Evolutionary conservation across 2,329 filamentous ascomycete genomes (phyloP), one percentile per base, ranked within the genome.

Genomic region (Metarhizium sp.): DNA sequence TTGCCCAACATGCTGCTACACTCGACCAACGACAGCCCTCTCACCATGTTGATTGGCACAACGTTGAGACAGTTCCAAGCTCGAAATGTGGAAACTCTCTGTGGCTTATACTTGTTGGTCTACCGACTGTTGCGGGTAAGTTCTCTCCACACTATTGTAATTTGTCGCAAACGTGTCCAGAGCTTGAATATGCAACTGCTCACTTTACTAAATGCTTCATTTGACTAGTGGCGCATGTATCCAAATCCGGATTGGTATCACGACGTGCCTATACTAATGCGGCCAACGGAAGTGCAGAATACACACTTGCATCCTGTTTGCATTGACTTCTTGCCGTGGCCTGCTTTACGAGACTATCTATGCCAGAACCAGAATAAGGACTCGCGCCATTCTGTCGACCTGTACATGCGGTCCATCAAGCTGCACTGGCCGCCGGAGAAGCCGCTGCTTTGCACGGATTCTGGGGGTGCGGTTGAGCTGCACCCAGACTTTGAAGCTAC

Each of bases 311-410:
- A 64, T 51, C 62, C 62, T 16, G 54, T 64, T 38, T 62, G 59
- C 55, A 60, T 64, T 6, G 62, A 64, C 40, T 64, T 61, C 52
- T 61, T 64, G 38, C 62, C 62, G 3, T 64, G 62, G 62, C 62
- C 62, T n/a, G 58, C 57, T 13, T 55, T 64, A 16, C 60, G 62
- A 20, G 59, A 64, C 40, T 63, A 56, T 51, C 54, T 64, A 6
- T 64, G 62, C 14, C 57, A 57, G 7, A 58, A 62, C 50, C 59
- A 59, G 36, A 55, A 59, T 29, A 49, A 57, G 18, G 57, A 63
- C 51, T 58, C 57, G 1, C 54, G 62, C 5, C 62, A 64, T 43
- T 62, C 62, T 0, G 61, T 62, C 18, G 62, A 61, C 36, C 58
- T 64, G 29, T 63, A 64, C 36, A 58, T 64, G 0, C 57, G 60